These are phyloP conservation scores for Boletus huronensis DNA, from an alignment of 768 basidiomycete species.

Conservation along the genomic window DNA sequence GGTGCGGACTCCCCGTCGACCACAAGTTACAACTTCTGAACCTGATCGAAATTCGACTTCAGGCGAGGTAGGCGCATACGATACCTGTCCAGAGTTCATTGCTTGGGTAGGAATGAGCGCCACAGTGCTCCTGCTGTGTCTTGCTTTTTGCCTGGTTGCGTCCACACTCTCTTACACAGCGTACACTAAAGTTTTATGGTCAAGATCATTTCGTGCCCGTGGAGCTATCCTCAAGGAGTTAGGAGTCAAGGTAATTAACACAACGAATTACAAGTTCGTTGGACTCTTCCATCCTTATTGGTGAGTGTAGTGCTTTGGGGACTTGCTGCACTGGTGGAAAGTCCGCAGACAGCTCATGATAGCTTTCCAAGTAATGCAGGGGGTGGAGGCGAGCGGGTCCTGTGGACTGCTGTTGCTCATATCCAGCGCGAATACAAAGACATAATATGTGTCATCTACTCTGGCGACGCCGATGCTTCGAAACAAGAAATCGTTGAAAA, in stretches of 20 bases:
- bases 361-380: constrained; percentile 76
- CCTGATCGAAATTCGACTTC: neutral
- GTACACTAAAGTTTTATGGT: constrained; percentile 24
- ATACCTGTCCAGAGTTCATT: neutral
- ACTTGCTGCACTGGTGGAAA: neutral
- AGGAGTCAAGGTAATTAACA: neutral
- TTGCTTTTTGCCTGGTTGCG: constrained; percentile 7
- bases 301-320: constrained; percentile 40
- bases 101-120: constrained; percentile 10
- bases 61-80: neutral
- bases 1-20: constrained; percentile 5
- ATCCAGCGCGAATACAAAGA: constrained; percentile 66
- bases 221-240: constrained; percentile 21
- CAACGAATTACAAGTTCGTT: constrained; percentile 40
- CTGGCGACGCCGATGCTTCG: constrained; percentile 76
- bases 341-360: constrained; percentile 31
- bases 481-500: constrained; percentile 80
- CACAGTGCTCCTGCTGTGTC: constrained; percentile 13
- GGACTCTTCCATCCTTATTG: constrained; percentile 98
- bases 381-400: constrained; percentile 92
- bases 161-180: constrained; percentile 19
- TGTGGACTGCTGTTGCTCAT: constrained; percentile 86
- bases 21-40: neutral
- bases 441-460: constrained; percentile 78
- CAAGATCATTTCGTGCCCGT: constrained; percentile 20